phyloP scores from a whole-genome alignment of 371 early-diverging fungal species.

The Gilbertella persicaria region DNA sequence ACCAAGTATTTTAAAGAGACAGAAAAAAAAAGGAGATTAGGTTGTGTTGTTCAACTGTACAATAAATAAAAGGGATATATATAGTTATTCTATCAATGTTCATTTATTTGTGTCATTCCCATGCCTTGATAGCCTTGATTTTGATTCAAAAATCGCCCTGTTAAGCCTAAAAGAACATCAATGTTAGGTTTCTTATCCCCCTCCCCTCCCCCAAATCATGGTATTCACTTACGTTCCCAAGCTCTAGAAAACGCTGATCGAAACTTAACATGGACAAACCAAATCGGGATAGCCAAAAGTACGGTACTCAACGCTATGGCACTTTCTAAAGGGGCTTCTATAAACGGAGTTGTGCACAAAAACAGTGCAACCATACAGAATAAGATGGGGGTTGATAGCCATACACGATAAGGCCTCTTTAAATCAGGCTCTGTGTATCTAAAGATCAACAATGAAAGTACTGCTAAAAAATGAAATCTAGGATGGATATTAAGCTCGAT shows the following conservation, averaged over 20 bases:
- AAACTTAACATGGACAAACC: slow-evolving; percentile 50
- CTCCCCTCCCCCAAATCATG: neutral
- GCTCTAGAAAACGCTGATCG: slow-evolving; percentile 18
- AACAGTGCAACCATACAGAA: slow-evolving; percentile 64
- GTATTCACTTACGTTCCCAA: slow-evolving; percentile 34
- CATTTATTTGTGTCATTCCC: slow-evolving; percentile 40
- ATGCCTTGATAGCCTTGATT: slow-evolving; percentile 43
- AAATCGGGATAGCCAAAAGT: slow-evolving; percentile 50
- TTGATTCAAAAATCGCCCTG: slow-evolving; percentile 18
- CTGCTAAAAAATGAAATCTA: slow-evolving; percentile 53
- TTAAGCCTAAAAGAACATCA: slow-evolving; percentile 16
- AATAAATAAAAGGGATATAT: neutral
- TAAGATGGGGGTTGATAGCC: slow-evolving; percentile 60
- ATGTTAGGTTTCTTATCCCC: neutral
- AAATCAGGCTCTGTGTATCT: slow-evolving; percentile 64
- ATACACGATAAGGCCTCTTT: slow-evolving; percentile 63
- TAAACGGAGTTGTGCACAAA: slow-evolving; percentile 62
- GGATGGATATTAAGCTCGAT: neutral
- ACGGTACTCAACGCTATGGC: slow-evolving; percentile 43
- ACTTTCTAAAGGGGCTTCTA: slow-evolving; percentile 63
- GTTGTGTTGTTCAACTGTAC: neutral
- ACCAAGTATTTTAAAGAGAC: too few species aligned
- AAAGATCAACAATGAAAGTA: slow-evolving; percentile 55
- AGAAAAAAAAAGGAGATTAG: too few species aligned
- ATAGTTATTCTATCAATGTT: slow-evolving; percentile 5